phyloP scores from a whole-genome alignment of 108 stramenopile species.

The Skeletonema marinoi region DNA sequence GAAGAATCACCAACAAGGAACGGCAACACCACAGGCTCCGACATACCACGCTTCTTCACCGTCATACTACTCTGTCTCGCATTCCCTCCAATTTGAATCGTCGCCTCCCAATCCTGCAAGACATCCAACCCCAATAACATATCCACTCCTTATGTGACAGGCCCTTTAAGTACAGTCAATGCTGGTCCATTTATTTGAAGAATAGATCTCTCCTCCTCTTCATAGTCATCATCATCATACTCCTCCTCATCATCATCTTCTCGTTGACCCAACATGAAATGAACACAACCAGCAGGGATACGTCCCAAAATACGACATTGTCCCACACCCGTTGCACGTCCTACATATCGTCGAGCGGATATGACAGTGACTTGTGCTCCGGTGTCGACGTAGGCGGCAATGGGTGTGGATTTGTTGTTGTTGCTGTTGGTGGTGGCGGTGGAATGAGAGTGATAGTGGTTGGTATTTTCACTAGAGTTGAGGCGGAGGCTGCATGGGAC shows the following conservation, averaged over 20 bases:
- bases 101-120: slow-evolving; percentile 53
- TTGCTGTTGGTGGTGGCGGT: neutral
- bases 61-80: neutral
- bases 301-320: slow-evolving; percentile 60
- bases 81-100: slow-evolving; percentile 33
- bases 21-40: neutral
- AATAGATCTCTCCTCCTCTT: neutral
- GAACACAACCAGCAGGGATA: slow-evolving; percentile 53
- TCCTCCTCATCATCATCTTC: neutral
- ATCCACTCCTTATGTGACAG: slow-evolving; percentile 56
- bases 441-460: neutral
- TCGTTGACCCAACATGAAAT: slow-evolving; percentile 37
- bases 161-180: slow-evolving; percentile 56
- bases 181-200: slow-evolving; percentile 52
- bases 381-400: slow-evolving; percentile 65
- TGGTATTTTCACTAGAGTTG: neutral
- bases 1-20: neutral
- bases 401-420: slow-evolving; percentile 26
- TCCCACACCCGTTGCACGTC: slow-evolving; percentile 69
- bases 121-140: slow-evolving; percentile 49
- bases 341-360: slow-evolving; percentile 62
- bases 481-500: neutral
- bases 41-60: neutral
- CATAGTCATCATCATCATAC: neutral
- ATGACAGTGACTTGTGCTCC: slow-evolving; percentile 73